Evolutionary conservation across 352 stramenopile species (phyloP).

Genomic region (Globisporangium nodosum): DNA sequence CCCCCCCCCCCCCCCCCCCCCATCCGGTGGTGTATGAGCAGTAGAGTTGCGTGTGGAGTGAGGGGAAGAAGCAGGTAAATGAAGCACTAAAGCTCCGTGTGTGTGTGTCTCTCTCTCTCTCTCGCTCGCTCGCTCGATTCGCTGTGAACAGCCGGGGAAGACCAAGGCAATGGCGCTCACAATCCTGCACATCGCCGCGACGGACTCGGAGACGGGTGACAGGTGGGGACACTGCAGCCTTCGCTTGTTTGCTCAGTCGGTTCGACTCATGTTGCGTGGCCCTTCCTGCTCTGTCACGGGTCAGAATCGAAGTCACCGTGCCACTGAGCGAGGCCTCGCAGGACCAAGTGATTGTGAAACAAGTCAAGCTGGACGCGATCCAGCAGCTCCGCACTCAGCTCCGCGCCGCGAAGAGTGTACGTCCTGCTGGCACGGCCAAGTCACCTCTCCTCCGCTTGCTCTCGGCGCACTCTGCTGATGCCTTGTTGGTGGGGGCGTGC

Average conservation of each 20-base stretch:
- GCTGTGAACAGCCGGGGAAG: constrained; percentile 5
- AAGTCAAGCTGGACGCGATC: constrained; percentile 58
- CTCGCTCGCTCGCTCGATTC: background rate
- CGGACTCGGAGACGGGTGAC: constrained; percentile 15
- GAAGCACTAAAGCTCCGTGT: background rate
- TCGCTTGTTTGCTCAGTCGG: background rate
- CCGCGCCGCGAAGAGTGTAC: constrained; percentile 12
- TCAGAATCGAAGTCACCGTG: constrained; percentile 28
- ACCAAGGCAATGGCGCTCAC: constrained; percentile 18
- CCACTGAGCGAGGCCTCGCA: constrained; percentile 31
- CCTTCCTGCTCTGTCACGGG: background rate
- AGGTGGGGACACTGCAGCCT: constrained; percentile 18
- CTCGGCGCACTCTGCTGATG: background rate
- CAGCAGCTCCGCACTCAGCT: constrained; percentile 40
- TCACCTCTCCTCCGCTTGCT: background rate
- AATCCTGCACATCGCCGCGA: constrained; percentile 30
- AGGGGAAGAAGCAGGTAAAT: background rate
- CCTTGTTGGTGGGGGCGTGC: background rate
- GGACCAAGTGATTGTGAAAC: constrained; percentile 28
- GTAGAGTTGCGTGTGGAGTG: constrained; percentile 1
- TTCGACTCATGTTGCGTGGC: background rate
- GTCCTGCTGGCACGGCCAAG: background rate
- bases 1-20: background rate
- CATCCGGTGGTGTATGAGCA: background rate
- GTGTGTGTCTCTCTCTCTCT: background rate